These are phyloP conservation scores for Ascosphaera apis DNA, from an alignment of 2,329 filamentous ascomycete genomes.

Conservation along the genomic window DNA sequence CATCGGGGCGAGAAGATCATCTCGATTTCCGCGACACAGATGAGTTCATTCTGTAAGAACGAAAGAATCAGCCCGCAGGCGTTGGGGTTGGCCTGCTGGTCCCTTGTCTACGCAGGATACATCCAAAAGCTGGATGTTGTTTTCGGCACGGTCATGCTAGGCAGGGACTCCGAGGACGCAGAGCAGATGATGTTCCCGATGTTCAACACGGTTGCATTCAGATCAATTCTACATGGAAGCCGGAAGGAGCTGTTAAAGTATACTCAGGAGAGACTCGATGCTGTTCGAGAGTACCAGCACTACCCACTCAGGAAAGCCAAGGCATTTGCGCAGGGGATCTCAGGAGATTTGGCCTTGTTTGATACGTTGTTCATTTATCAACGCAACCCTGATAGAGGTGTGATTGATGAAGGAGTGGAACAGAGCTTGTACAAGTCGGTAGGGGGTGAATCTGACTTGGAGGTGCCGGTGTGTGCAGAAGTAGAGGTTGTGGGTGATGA, in stretches of 20 bases:
- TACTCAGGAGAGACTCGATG: slow-evolving; percentile 45
- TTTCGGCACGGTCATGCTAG: slow-evolving; percentile 66
- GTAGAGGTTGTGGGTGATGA: slow-evolving; percentile 37
- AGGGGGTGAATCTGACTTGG: slow-evolving; percentile 41
- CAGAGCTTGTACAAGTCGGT: slow-evolving; percentile 36
- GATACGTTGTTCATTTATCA: slow-evolving; percentile 46
- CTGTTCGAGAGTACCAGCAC: slow-evolving; percentile 48
- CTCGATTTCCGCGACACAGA: slow-evolving; percentile 15
- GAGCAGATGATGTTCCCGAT: slow-evolving; percentile 57
- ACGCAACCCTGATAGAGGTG: slow-evolving; percentile 21
- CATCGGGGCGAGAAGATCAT: slow-evolving; percentile 11
- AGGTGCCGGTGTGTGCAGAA: slow-evolving; percentile 66
- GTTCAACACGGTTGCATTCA: slow-evolving; percentile 71
- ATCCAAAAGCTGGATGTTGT: slow-evolving; percentile 46
- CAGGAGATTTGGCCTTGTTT: slow-evolving; percentile 24
- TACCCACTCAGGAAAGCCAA: slow-evolving; percentile 54
- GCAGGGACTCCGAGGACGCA: slow-evolving; percentile 50
- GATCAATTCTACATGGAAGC: slow-evolving; percentile 49
- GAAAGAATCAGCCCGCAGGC: slow-evolving; percentile 52
- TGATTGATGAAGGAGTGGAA: background rate
- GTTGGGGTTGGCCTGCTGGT: slow-evolving; percentile 55
- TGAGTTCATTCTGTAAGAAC: slow-evolving; percentile 39
- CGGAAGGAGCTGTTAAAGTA: slow-evolving; percentile 42
- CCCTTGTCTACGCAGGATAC: slow-evolving; percentile 41
- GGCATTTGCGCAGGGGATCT: slow-evolving; percentile 23